phyloP scores from a whole-genome alignment of 2,329 filamentous ascomycete species.

The Fusarium sp. region DNA sequence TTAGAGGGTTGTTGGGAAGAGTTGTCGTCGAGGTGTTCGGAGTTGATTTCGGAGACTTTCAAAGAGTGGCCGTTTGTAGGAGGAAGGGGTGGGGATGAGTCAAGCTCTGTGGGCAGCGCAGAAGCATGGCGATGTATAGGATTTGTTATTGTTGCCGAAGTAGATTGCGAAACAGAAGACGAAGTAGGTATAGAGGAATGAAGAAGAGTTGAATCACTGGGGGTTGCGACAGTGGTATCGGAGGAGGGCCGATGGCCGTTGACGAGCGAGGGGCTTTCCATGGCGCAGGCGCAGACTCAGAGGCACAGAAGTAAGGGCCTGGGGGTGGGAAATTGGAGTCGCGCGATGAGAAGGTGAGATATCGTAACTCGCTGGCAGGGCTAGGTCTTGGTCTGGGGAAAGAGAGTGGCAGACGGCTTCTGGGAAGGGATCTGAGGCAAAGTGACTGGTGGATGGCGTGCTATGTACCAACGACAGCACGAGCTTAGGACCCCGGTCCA shows the following conservation, averaged over 20 bases:
- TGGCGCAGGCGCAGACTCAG: constrained; percentile 25
- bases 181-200: constrained; percentile 23
- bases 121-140: constrained; percentile 37
- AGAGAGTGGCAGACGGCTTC: constrained; percentile 27
- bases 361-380: constrained; percentile 38
- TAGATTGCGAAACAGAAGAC: constrained; percentile 14
- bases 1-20: constrained; percentile 43
- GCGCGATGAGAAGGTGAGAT: constrained; percentile 44
- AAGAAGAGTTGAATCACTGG: constrained; percentile 13
- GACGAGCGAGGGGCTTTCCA: constrained; percentile 40
- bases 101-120: constrained; percentile 9
- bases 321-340: constrained; percentile 33
- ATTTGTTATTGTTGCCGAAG: constrained; percentile 6
- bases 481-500: constrained; percentile 34
- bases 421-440: constrained; percentile 42
- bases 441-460: constrained; percentile 43
- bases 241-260: constrained; percentile 39
- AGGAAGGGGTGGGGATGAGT: constrained; percentile 15
- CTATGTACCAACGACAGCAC: constrained; percentile 27
- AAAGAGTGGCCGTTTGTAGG: constrained; percentile 24
- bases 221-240: constrained; percentile 23
- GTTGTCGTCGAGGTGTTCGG: constrained; percentile 15
- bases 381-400: constrained; percentile 30
- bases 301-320: constrained; percentile 22
- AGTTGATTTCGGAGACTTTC: constrained; percentile 20